These are phyloP conservation scores for Cardamine chenopodiifolia DNA, from an alignment of 345 rosid genomes.

Conservation along the genomic window DNA sequence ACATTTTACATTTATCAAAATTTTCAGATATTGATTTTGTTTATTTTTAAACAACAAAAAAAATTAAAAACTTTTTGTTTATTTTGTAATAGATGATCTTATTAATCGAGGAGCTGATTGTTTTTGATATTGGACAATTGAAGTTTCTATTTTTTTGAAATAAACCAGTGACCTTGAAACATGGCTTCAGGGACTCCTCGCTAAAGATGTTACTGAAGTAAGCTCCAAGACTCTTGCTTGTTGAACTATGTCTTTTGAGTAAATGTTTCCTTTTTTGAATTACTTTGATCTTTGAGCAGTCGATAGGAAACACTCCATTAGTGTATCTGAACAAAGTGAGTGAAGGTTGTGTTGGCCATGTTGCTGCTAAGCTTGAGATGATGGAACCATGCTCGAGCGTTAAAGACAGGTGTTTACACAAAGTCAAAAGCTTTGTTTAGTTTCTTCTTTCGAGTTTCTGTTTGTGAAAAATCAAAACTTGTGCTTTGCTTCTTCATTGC, in stretches of 20 bases:
- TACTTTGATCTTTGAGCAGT: slow-evolving; percentile 39
- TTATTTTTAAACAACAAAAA: too few relatives aligned
- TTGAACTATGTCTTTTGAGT: too few relatives aligned
- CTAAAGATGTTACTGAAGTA: slow-evolving; percentile 78
- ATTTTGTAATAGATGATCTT: too few relatives aligned
- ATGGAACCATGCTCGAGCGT: slow-evolving; percentile 95
- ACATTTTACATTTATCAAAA: too few relatives aligned
- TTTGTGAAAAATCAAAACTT: neutral
- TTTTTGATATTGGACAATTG: too few relatives aligned
- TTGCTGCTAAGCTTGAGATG: slow-evolving; percentile 84
- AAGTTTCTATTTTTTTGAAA: too few relatives aligned
- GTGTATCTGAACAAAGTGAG: slow-evolving; percentile 74
- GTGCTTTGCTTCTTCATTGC: slow-evolving; percentile 12
- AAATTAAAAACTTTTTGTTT: too few relatives aligned
- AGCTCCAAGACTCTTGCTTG: slow-evolving; percentile 32
- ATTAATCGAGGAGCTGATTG: too few relatives aligned
- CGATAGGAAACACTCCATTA: slow-evolving; percentile 80
- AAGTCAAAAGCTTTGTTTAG: neutral
- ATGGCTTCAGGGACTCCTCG: slow-evolving; percentile 59
- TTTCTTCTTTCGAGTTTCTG: neutral
- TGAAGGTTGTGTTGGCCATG: slow-evolving; percentile 71
- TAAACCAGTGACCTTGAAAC: slow-evolving; percentile 35
- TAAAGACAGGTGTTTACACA: slow-evolving; percentile 67
- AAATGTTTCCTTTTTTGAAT: neutral
- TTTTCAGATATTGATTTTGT: too few relatives aligned